Conservation (phyloP, 495 filamentous ascomycete species). For the Alectoria sarmentosa region DNA sequence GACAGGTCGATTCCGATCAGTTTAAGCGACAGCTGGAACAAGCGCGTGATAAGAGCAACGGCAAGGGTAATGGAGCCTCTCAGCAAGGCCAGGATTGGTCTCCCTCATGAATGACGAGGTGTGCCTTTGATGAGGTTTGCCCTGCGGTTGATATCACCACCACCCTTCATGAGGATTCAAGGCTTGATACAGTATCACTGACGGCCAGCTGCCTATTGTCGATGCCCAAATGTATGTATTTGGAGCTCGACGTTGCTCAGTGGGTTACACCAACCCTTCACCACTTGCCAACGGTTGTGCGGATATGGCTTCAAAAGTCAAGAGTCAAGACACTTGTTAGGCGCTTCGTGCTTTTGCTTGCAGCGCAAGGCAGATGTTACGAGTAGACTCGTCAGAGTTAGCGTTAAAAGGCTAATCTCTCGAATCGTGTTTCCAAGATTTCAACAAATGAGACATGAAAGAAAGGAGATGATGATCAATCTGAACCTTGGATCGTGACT, state of each 20-base stretch:
- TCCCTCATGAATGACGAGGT: neutral
- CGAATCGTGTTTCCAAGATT: too few relatives aligned
- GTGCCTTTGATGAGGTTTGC: neutral
- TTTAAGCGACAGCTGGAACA: slow-evolving; percentile 4
- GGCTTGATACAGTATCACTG: neutral
- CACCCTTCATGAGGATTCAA: neutral
- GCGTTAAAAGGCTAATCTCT: too few relatives aligned
- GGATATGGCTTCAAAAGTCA: neutral
- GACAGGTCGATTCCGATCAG: neutral
- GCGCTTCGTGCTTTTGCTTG: neutral
- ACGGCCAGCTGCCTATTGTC: neutral
- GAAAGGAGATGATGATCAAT: too few relatives aligned
- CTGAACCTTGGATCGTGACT: neutral
- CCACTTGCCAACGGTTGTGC: too few relatives aligned
- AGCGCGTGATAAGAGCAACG: neutral
- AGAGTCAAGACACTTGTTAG: neutral
- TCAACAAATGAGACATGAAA: too few relatives aligned
- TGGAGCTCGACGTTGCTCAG: neutral
- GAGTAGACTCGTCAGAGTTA: neutral
- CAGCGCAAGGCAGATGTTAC: slow-evolving; percentile 1
- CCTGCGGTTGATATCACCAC: neutral
- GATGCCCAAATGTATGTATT: neutral
- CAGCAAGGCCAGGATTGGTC: neutral
- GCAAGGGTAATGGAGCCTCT: neutral
- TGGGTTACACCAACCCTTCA: too few relatives aligned